Evolutionary conservation across 2,329 filamentous ascomycete species (phyloP).

Genomic region (Nemania sp.): DNA sequence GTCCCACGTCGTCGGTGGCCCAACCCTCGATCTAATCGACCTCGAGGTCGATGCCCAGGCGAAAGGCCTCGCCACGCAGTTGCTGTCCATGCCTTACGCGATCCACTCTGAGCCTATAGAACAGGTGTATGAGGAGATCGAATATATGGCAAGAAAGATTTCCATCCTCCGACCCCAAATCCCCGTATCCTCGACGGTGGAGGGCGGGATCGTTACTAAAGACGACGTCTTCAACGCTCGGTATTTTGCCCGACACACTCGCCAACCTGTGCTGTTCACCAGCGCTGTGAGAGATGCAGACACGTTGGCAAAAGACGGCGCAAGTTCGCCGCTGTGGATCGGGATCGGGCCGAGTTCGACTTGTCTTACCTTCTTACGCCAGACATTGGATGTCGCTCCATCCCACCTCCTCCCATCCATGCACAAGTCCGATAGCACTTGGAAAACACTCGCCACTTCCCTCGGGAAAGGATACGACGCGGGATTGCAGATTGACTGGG

Average conservation of each 20-base stretch:
- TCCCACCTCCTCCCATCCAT: constrained; percentile 17
- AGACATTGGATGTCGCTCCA: constrained; percentile 4
- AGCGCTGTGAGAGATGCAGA: constrained; percentile 20
- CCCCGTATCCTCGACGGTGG: constrained; percentile 44
- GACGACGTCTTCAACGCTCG: constrained; percentile 25
- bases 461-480: constrained; percentile 18
- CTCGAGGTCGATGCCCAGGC: constrained; percentile 46
- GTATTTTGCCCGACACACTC: constrained; percentile 27
- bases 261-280: constrained; percentile 25
- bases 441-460: constrained; percentile 13
- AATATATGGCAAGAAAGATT: constrained; percentile 48
- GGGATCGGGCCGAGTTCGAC: constrained; percentile 20
- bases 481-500: constrained; percentile 17
- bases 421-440: background rate
- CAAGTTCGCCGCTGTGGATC: constrained; percentile 16
- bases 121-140: constrained; percentile 60
- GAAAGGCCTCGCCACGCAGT: constrained; percentile 49
- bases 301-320: background rate
- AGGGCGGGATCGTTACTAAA: constrained; percentile 28
- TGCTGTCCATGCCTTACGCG: constrained; percentile 54
- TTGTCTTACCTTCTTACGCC: constrained; percentile 9
- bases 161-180: constrained; percentile 52
- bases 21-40: constrained; percentile 50
- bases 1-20: constrained; percentile 56
- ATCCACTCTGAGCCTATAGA: constrained; percentile 59